phyloP scores from a whole-genome alignment of 2,329 filamentous ascomycete species.

The Fusarium sp. region DNA sequence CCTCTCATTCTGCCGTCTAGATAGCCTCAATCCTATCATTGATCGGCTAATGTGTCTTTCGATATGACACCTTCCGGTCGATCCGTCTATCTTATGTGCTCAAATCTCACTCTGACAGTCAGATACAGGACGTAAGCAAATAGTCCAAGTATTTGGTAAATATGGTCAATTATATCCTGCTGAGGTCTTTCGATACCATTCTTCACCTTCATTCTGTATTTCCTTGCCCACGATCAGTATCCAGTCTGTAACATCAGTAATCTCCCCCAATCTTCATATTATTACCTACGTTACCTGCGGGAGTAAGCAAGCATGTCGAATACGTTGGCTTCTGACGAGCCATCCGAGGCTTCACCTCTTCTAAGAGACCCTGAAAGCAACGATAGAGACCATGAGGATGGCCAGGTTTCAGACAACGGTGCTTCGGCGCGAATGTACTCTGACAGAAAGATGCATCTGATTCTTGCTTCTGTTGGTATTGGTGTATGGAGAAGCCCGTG shows the following conservation, averaged over 20 bases:
- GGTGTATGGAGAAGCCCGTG: slow-evolving; percentile 43
- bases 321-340: not conserved
- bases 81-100: slow-evolving; percentile 21
- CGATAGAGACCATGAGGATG: slow-evolving; percentile 29
- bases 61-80: slow-evolving; percentile 16
- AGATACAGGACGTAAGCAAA: slow-evolving; percentile 10
- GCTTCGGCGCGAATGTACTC: slow-evolving; percentile 9
- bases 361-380: slow-evolving; percentile 27
- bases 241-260: not conserved
- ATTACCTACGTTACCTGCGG: not conserved
- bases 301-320: slow-evolving; percentile 25
- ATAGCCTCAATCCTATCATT: not conserved
- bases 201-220: not conserved
- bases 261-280: not conserved
- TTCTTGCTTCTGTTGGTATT: slow-evolving; percentile 54
- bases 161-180: not conserved
- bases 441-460: slow-evolving; percentile 53
- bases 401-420: not conserved
- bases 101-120: slow-evolving; percentile 29
- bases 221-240: not conserved
- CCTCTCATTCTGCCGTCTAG: not conserved
- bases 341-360: slow-evolving; percentile 46
- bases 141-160: not conserved
- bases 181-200: not conserved
- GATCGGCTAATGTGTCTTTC: slow-evolving; percentile 14